Evolutionary conservation across 108 stramenopile species (phyloP), one percentile per base, ranked within the genome.

Genomic region (Nitzschia palea): DNA sequence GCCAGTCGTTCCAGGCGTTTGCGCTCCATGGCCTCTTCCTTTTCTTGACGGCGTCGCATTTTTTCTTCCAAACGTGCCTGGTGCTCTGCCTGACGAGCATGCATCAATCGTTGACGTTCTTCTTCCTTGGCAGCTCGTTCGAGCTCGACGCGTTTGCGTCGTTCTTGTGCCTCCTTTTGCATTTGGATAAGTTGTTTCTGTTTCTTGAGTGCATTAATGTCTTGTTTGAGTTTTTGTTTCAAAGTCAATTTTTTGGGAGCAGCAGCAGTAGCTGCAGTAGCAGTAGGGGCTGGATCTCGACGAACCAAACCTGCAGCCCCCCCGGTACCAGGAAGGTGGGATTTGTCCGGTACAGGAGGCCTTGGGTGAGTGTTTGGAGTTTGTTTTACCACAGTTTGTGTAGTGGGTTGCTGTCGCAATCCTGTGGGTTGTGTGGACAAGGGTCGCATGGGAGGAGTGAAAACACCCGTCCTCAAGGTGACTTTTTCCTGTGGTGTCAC

Each of bases 171-270:
- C 44, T 76, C 74, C 44, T 71, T 61, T 51, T 70, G 80, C 0
- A 81, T 23, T 33, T 60, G 47, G 59, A 68, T 44, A 25, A 76
- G 44, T 44, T 63, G 62, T 60, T 72, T 59, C 61, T 67, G 67
- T 44, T 72, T 78, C 31, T 88, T 82, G 57, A 88, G 66, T 30
- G 57, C 37, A 28, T 79, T 80, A 55, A 88, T 85, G 66, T 88
- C 80, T 36, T 80, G 74, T 61, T 88, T 88, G 28, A 85, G 68
- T 67, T 75, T 66, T 23, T 78, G 67, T 72, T 81, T 83, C 50
- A 86, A 73, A 5, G 61, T 44, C 15, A 30, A n/a, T n/a, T 33
- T 35, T 10, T 30, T 29, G 32, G 54, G 40, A 26, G 22, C 53
- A 34, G 56, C 20, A 34, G 45, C 8, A 23, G 56, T 55, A 27